These are phyloP conservation scores for Xylaria polymorpha DNA, from an alignment of 2,329 filamentous ascomycete species.

Conservation along the genomic window DNA sequence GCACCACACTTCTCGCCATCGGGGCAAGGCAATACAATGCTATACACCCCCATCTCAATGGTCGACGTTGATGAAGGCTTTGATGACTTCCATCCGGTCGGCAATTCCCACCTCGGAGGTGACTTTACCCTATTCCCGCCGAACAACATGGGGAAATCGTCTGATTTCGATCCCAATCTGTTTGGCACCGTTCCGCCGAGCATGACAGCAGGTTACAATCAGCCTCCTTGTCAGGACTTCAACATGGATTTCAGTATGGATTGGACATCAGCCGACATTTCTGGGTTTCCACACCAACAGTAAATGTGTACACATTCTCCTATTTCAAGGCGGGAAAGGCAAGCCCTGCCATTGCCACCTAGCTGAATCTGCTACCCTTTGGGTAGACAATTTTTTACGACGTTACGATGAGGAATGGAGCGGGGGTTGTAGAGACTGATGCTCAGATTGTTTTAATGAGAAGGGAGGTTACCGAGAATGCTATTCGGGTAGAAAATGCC, in stretches of 20 bases:
- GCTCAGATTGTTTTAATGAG: conserved; percentile 41
- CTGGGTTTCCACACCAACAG: conserved; percentile 39
- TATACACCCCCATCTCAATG: conserved; percentile 73
- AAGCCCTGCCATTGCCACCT: background rate
- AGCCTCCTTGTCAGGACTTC: conserved; percentile 64
- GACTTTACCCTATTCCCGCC: conserved; percentile 75
- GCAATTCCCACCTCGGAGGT: conserved; percentile 57
- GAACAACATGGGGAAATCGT: conserved; percentile 54
- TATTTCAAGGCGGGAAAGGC: background rate
- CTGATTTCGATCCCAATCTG: conserved; percentile 56
- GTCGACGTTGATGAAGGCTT: conserved; percentile 74
- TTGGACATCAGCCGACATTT: conserved; percentile 46
- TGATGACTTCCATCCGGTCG: conserved; percentile 61
- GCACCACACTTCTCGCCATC: conserved; percentile 73
- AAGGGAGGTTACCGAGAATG: conserved; percentile 32
- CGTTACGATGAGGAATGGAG: conserved; percentile 46
- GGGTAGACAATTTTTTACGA: conserved; percentile 39
- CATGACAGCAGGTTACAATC: conserved; percentile 63
- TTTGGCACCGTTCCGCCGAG: conserved; percentile 63
- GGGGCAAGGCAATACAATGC: conserved; percentile 75
- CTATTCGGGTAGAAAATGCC: conserved; percentile 38
- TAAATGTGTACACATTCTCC: conserved; percentile 6
- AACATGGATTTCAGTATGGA: conserved; percentile 50
- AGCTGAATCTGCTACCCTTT: conserved; percentile 7
- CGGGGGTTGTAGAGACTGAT: conserved; percentile 25